Conservation (phyloP, 2,329 filamentous ascomycete species). For the Pestalotiopsis fici region DNA sequence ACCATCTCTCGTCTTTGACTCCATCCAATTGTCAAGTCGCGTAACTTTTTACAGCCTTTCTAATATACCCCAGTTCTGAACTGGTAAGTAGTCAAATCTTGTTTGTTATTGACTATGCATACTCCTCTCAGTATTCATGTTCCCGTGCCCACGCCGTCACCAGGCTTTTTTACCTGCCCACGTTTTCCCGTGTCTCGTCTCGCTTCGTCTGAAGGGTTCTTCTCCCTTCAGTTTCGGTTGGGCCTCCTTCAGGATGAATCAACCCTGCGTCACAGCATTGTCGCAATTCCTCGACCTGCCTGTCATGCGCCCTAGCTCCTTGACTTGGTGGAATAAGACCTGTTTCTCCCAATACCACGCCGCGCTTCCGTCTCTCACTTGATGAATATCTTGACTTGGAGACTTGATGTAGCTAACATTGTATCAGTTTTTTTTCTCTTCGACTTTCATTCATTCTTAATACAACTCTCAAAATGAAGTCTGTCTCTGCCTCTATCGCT, state of each 20-base stretch:
- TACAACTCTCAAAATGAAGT: constrained; percentile 33
- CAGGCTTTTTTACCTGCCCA: neutral
- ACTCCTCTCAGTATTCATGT: neutral
- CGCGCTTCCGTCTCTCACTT: neutral
- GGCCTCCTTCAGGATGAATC: neutral
- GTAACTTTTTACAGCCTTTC: neutral
- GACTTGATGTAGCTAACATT: neutral
- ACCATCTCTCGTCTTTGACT: neutral
- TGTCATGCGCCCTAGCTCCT: neutral
- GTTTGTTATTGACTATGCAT: neutral
- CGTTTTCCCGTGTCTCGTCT: neutral
- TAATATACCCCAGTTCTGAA: constrained; percentile 2
- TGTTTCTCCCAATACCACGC: neutral
- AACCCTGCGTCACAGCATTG: neutral
- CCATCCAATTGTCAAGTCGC: neutral
- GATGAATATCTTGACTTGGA: constrained; percentile 4
- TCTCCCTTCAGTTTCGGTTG: neutral
- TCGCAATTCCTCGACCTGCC: neutral
- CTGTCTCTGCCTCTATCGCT: constrained; percentile 22
- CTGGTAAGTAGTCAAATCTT: neutral
- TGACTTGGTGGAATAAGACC: neutral
- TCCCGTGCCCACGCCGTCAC: neutral
- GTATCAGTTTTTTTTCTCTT: constrained; percentile 10
- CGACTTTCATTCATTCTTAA: constrained; percentile 20
- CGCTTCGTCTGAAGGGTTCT: neutral